Conservation (phyloP, 345 rosid species). For the Lumnitzera racemosa region DNA sequence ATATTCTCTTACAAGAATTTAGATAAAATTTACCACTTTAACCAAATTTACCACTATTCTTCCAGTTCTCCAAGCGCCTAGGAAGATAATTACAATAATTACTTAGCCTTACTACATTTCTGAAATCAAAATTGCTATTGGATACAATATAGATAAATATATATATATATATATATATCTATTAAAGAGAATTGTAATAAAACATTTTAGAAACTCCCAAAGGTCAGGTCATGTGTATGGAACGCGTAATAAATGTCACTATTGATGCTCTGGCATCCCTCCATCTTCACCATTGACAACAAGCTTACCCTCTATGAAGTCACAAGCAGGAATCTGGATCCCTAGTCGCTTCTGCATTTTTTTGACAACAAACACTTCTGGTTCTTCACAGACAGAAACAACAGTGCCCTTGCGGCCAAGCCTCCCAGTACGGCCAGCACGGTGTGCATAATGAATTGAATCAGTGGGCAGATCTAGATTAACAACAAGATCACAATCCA, state of each 20-base stretch:
- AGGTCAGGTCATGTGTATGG: too few relatives aligned
- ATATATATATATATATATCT: too few relatives aligned
- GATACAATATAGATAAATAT: too few relatives aligned
- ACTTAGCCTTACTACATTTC: too few relatives aligned
- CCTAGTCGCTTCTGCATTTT: slow-evolving; percentile 87
- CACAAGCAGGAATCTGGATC: slow-evolving; percentile 54
- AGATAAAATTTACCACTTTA: too few relatives aligned
- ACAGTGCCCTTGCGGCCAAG: slow-evolving; percentile 88
- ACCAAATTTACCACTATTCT: too few relatives aligned
- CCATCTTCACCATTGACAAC: slow-evolving; percentile 45
- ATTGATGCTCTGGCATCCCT: slow-evolving; percentile 13
- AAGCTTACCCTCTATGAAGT: slow-evolving; percentile 80
- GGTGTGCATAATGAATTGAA: slow-evolving; percentile 75
- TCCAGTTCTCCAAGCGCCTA: too few relatives aligned
- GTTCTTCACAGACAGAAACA: slow-evolving; percentile 75
- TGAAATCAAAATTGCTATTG: too few relatives aligned
- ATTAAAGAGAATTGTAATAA: too few relatives aligned
- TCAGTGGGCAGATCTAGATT: slow-evolving; percentile 81
- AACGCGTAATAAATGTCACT: neutral
- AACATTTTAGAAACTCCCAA: too few relatives aligned
- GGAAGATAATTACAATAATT: too few relatives aligned
- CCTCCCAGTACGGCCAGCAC: slow-evolving; percentile 86
- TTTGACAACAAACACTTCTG: slow-evolving; percentile 77
- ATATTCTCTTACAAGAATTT: too few relatives aligned
- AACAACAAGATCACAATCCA: slow-evolving; percentile 87